These are phyloP conservation scores for Neofusicoccum ribis DNA, from an alignment of 2,329 filamentous ascomycete genomes.

Conservation along the genomic window DNA sequence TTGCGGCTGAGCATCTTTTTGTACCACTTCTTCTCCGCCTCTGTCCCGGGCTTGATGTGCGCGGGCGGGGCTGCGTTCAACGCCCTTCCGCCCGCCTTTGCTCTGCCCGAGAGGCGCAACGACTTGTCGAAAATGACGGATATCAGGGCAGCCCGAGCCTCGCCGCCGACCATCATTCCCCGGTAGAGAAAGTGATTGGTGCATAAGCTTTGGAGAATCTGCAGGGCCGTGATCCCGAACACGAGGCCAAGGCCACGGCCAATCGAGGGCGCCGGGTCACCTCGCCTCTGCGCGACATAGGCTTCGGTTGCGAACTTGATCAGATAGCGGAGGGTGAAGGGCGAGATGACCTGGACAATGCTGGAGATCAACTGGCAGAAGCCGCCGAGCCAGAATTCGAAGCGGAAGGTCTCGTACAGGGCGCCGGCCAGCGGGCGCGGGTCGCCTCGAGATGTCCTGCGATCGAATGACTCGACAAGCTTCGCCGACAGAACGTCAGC, in stretches of 20 bases:
- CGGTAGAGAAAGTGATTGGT: slow-evolving; percentile 91
- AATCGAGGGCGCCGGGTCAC: slow-evolving; percentile 63
- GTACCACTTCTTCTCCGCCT: slow-evolving; percentile 54
- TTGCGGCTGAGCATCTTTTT: slow-evolving; percentile 40
- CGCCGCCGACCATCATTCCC: slow-evolving; percentile 88
- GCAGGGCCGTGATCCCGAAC: slow-evolving; percentile 82
- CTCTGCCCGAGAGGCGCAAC: slow-evolving; percentile 83
- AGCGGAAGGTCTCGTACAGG: slow-evolving; percentile 80
- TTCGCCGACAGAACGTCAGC: slow-evolving; percentile 68
- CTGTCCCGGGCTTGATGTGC: slow-evolving; percentile 49
- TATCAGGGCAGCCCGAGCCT: slow-evolving; percentile 78
- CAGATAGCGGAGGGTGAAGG: slow-evolving; percentile 81
- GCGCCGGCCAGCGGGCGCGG: slow-evolving; percentile 76
- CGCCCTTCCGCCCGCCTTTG: slow-evolving; percentile 74
- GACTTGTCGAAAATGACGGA: slow-evolving; percentile 88
- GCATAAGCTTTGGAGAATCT: slow-evolving; percentile 75
- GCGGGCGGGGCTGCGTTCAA: slow-evolving; percentile 40
- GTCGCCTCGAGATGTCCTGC: slow-evolving; percentile 65
- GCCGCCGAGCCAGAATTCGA: slow-evolving; percentile 85
- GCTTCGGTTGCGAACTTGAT: slow-evolving; percentile 83
- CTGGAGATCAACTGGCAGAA: slow-evolving; percentile 71
- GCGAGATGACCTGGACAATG: slow-evolving; percentile 74
- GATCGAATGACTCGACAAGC: slow-evolving; percentile 68
- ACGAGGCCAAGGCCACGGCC: slow-evolving; percentile 78
- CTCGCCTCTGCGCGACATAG: slow-evolving; percentile 62